Conservation (phyloP, 768 basidiomycete genomes). For the Amanita polypyramis region DNA sequence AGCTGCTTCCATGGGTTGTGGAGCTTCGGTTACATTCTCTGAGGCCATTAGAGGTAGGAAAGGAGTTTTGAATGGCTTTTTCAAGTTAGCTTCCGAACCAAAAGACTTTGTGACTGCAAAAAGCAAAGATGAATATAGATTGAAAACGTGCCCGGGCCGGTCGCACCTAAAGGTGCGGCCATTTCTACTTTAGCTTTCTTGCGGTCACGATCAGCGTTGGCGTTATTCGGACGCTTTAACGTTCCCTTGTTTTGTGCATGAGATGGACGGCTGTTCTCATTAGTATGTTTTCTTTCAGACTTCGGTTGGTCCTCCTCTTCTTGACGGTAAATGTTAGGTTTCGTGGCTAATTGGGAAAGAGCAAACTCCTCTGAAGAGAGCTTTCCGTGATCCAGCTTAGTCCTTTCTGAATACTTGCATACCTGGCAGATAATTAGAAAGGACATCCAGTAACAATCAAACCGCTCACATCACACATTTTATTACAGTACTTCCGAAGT, state of each 20-base stretch:
- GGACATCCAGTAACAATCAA: background rate
- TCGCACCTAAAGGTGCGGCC: slow-evolving; percentile 23
- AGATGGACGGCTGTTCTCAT: background rate
- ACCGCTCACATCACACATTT: slow-evolving; percentile 70
- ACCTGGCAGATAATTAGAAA: slow-evolving; percentile 30
- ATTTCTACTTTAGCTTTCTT: slow-evolving; percentile 26
- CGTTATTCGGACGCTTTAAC: slow-evolving; percentile 9
- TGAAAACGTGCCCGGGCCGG: background rate
- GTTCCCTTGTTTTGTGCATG: background rate
- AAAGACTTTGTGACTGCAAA: slow-evolving; percentile 37
- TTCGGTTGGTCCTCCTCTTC: slow-evolving; percentile 7
- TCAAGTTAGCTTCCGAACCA: slow-evolving; percentile 27
- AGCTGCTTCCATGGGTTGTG: background rate
- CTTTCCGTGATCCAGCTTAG: slow-evolving; percentile 33
- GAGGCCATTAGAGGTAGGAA: slow-evolving; percentile 10
- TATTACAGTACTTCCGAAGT: slow-evolving; percentile 46
- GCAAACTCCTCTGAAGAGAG: slow-evolving; percentile 32
- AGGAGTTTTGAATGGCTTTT: slow-evolving; percentile 42
- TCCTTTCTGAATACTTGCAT: slow-evolving; percentile 71
- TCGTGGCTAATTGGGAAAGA: slow-evolving; percentile 13
- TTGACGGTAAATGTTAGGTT: slow-evolving; percentile 8
- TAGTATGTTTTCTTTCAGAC: background rate
- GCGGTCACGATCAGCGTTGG: slow-evolving; percentile 2
- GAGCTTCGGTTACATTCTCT: background rate
- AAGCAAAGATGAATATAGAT: background rate